Evolutionary conservation across 805 yeast genomes (phyloP).

Genomic region (Jamesozyma piceae): DNA sequence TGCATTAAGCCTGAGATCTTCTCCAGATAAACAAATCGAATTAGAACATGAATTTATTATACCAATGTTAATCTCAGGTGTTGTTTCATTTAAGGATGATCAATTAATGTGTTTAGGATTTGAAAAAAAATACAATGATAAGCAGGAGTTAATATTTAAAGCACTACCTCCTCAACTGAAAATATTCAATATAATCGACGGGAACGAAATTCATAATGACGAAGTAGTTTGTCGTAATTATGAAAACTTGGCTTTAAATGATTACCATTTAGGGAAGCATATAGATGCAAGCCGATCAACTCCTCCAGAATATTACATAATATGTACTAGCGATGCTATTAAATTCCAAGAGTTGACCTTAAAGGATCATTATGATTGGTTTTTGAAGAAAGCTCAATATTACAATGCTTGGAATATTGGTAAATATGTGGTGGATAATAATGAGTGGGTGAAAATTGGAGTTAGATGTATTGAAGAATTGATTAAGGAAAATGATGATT

Average conservation of each 20-base stretch:
- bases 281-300: conserved; percentile 31
- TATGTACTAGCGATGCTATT: conserved; percentile 77
- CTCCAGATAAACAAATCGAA: conserved; percentile 35
- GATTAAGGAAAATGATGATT: conserved; percentile 34
- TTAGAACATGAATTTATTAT: conserved; percentile 33
- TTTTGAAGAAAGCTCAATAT: conserved; percentile 41
- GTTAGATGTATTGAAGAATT: conserved; percentile 38
- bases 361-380: conserved; percentile 69
- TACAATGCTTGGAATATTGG: conserved; percentile 75
- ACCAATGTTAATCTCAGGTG: conserved; percentile 56
- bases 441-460: conserved; percentile 52
- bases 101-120: conserved; percentile 39
- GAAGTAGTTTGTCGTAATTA: conserved; percentile 57
- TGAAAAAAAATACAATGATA: conserved; percentile 10
- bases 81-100: conserved; percentile 67
- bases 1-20: conserved; percentile 40
- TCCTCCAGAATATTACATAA: conserved; percentile 45
- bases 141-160: conserved; percentile 22
- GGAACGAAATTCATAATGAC: conserved; percentile 70
- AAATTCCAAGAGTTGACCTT: conserved; percentile 62
- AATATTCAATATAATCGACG: conserved; percentile 52
- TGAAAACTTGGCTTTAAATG: conserved; percentile 63
- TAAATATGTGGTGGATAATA: conserved; percentile 41
- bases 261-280: conserved; percentile 57
- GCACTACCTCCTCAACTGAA: conserved; percentile 65